Percentiles rank a stretch among this genome's conserved stretches.
These are phyloP conservation scores for Trametes hirsuta DNA, from an alignment of 1,284 basidiomycete genomes.

Conservation along the genomic window DNA sequence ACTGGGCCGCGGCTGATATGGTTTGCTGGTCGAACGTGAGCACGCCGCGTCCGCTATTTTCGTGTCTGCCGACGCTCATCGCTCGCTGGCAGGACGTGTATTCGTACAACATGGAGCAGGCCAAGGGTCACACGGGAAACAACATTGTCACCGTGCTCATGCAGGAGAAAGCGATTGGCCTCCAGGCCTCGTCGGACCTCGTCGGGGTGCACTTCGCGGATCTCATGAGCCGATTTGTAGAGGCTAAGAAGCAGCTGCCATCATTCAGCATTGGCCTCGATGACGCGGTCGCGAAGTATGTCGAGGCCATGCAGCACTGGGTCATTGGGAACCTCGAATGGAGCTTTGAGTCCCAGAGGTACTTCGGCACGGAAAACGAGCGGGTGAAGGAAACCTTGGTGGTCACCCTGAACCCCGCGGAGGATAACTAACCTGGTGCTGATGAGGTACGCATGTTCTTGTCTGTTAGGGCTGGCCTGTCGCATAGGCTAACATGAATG, in stretches of 20 bases:
- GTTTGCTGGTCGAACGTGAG: constrained; percentile 48
- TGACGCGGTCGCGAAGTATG: constrained; percentile 37
- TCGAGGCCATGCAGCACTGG: constrained; percentile 41
- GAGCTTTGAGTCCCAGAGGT: constrained; percentile 45
- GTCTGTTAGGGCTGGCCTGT: not conserved
- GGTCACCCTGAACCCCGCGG: constrained; percentile 23
- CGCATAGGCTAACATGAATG: not conserved
- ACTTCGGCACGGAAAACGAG: constrained; percentile 36
- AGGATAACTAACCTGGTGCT: not conserved
- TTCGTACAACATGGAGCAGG: constrained; percentile 47
- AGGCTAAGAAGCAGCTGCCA: constrained; percentile 33
- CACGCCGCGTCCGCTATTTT: not conserved
- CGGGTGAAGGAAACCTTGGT: constrained; percentile 31
- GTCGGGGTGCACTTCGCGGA: constrained; percentile 37
- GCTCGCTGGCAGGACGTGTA: constrained; percentile 41
- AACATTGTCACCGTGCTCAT: constrained; percentile 47
- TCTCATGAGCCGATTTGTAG: constrained; percentile 37
- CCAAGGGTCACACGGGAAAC: constrained; percentile 40
- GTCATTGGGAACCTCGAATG: constrained; percentile 42
- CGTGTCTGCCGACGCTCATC: not conserved
- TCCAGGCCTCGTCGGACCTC: constrained; percentile 42
- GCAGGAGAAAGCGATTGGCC: constrained; percentile 36
- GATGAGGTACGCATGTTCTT: constrained; percentile 1
- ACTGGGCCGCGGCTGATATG: constrained; percentile 45
- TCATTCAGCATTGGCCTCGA: constrained; percentile 38